A percentile compares a stretch with the other conserved stretches of the same genome.
Conservation (phyloP, 2,329 filamentous ascomycete species). For the Alternaria panax region DNA sequence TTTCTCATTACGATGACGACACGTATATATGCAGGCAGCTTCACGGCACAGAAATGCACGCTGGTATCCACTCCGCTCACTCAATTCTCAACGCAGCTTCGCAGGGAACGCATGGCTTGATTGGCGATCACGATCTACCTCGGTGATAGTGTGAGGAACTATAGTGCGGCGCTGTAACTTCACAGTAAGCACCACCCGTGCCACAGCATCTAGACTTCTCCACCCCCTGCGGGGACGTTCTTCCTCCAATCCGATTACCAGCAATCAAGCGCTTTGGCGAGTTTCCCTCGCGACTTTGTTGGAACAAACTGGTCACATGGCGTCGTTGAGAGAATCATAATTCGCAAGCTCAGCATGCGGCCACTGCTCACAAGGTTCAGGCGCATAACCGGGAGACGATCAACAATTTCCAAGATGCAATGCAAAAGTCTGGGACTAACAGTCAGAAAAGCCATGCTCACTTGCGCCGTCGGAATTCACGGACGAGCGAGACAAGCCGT, state of each 20-base stretch:
- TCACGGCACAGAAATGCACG: conserved; percentile 26
- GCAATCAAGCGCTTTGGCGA: conserved; percentile 12
- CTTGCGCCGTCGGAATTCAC: neutral
- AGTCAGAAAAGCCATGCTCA: neutral
- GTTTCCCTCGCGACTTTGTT: conserved; percentile 8
- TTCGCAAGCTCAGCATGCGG: conserved; percentile 18
- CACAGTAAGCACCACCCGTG: conserved; percentile 7
- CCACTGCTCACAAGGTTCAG: conserved; percentile 17
- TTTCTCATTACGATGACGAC: conserved; percentile 32
- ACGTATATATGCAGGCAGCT: conserved; percentile 32
- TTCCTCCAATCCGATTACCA: conserved; percentile 27
- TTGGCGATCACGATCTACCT: conserved; percentile 22
- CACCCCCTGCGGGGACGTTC: conserved; percentile 16
- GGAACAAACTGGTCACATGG: conserved; percentile 1
- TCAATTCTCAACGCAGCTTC: conserved; percentile 8
- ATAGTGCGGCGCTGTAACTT: conserved; percentile 4
- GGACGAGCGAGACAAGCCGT: conserved; percentile 8
- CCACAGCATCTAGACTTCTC: conserved; percentile 12
- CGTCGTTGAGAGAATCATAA: neutral
- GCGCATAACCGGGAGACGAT: conserved; percentile 26
- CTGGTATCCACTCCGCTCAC: conserved; percentile 22
- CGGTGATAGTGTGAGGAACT: conserved; percentile 21
- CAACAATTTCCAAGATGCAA: neutral
- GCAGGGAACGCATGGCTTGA: conserved; percentile 9
- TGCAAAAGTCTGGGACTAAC: neutral